These are phyloP conservation scores for Lactifluus hygrophoroides DNA, from an alignment of 768 basidiomycete species.

Conservation along the genomic window DNA sequence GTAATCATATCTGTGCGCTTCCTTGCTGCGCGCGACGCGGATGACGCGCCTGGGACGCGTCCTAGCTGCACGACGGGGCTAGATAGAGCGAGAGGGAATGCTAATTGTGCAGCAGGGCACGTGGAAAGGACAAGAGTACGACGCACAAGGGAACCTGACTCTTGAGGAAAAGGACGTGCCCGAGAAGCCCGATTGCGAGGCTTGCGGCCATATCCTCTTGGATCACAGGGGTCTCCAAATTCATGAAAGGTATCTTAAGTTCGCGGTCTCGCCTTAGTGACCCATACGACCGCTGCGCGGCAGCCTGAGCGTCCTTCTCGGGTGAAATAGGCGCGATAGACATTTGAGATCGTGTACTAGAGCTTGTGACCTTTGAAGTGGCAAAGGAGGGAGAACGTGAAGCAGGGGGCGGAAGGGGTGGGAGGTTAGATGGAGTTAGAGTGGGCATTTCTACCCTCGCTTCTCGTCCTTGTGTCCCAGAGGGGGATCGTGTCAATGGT, in stretches of 20 bases:
- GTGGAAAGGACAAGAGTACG: background rate
- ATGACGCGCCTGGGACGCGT: conserved; percentile 44
- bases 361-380: background rate
- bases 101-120: background rate
- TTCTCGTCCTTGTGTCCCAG: no score
- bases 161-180: conserved; percentile 69
- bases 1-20: conserved; percentile 52
- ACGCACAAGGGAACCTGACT: conserved; percentile 74
- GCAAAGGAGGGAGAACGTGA: background rate
- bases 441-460: conserved; percentile 15
- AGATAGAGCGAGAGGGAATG: background rate
- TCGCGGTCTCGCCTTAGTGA: background rate
- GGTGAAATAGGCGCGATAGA: conserved; percentile 3
- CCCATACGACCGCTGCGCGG: background rate
- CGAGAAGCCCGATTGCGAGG: conserved; percentile 53
- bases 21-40: conserved; percentile 43
- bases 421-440: conserved; percentile 7
- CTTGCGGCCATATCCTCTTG: conserved; percentile 53
- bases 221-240: conserved; percentile 44
- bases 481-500: no score
- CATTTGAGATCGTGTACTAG: background rate
- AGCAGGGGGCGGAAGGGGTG: background rate
- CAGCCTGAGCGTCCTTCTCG: background rate
- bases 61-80: conserved; percentile 63
- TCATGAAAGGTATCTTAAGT: conserved; percentile 32